Evolutionary conservation across 257 asterid genomes (phyloP), one percentile per base, ranked within the genome.

Genomic region (Gentiana straminea): DNA sequence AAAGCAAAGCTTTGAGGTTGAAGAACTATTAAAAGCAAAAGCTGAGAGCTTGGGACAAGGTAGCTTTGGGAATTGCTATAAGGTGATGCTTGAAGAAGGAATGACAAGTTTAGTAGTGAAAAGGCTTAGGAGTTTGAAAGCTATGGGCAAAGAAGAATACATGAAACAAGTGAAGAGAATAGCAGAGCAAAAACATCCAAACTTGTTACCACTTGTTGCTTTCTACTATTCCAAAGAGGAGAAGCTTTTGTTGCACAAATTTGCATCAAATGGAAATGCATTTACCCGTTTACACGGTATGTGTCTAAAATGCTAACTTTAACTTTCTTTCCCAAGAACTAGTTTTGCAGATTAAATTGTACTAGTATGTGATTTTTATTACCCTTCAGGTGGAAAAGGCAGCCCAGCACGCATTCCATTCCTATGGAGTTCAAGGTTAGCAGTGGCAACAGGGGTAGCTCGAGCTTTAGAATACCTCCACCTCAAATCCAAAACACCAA

Each of bases 21-120:
- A 80, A 15, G 89, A 87, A 63, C 74, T 87, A 50, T 57, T 87
- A 47, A 78, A 72, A 57, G 89, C 96, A 3, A 82, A 94, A 2
- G 94, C 96, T 0, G 94, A 84, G 59, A 94, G 94, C 13, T 66
- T 87, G 33, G 93, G 94, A 0, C 70, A 69, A 39, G 96, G 93
- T 3, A 84, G 73, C 54, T 84, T 87, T 54, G 96, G 94, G 4
- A 82, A 78, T 55, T 87, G 92, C 61, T 87, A 87, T 33, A 87
- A 73, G 73, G 84, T 92, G 9, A 46, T 73, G 78, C 56, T 82
- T 49, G 93, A 70, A 13, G 47, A 54, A 5, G 89, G 89, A 41
- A 65, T 52, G 7, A 81, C 53, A 7, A 24, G 24, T 24, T 79
- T 87, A 41, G 95, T 83, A 5, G 96, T 87, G 55, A 84, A 87